These are phyloP conservation scores for Euphorbia neoarborescens DNA, from an alignment of 441 rosid genomes.

Conservation along the genomic window DNA sequence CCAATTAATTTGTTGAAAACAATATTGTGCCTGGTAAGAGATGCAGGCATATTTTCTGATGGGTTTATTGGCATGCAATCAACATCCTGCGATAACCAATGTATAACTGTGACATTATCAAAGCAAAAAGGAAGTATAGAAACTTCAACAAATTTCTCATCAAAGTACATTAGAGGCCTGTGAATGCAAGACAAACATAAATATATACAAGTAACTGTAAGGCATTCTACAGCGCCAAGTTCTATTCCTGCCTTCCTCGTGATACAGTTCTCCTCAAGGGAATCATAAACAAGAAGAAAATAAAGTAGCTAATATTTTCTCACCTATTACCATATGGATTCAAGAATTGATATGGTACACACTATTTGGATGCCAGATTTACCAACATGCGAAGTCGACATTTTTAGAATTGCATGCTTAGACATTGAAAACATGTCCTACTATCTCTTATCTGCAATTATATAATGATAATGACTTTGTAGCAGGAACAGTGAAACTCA, in stretches of 20 bases:
- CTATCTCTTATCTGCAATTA: background rate
- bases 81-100: slow-evolving; percentile 60
- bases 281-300: background rate
- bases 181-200: background rate
- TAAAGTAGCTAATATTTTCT: background rate
- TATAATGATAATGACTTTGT: background rate
- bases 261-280: background rate
- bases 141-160: background rate
- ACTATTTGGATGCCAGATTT: background rate
- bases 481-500: background rate
- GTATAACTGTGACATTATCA: background rate
- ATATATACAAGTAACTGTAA: background rate
- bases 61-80: slow-evolving; percentile 97
- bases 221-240: background rate
- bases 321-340: background rate
- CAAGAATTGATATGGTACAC: slow-evolving; percentile 8
- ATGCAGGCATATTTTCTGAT: slow-evolving; percentile 76
- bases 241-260: background rate
- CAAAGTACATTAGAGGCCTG: background rate
- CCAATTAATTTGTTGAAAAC: slow-evolving; percentile 27
- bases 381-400: background rate
- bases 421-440: background rate
- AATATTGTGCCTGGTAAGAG: slow-evolving; percentile 46
- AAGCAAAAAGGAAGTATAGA: background rate
- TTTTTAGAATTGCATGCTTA: slow-evolving; percentile 6